These are phyloP conservation scores for Pseudogymnoascus verrucosus DNA, from an alignment of 2,329 filamentous ascomycete species.

Conservation along the genomic window DNA sequence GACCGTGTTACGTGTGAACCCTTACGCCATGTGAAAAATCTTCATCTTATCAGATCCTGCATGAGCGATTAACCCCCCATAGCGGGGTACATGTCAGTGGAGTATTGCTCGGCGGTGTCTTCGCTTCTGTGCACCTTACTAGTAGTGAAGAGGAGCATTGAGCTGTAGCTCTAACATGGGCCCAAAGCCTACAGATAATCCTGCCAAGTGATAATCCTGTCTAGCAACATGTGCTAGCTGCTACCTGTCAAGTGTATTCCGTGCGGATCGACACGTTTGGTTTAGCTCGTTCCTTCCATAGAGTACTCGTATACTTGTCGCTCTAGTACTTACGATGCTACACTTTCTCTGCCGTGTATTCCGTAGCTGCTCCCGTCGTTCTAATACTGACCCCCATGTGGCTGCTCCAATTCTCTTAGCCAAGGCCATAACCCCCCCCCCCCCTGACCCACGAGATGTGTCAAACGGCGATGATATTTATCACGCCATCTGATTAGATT, in stretches of 20 bases:
- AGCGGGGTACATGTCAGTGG: background rate
- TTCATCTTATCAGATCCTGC: conserved; percentile 7
- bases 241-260: background rate
- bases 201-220: background rate
- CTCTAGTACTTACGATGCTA: background rate
- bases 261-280: background rate
- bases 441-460: background rate
- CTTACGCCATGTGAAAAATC: conserved; percentile 1
- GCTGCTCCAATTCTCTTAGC: background rate
- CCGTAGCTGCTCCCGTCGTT: background rate
- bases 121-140: background rate
- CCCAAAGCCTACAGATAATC: background rate
- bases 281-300: background rate
- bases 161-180: background rate
- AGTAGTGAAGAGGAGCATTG: background rate
- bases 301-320: background rate
- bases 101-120: background rate
- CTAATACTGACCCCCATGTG: background rate
- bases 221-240: background rate
- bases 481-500: conserved; percentile 6
- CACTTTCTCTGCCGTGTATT: background rate
- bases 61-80: background rate
- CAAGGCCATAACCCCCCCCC: background rate
- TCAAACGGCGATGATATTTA: background rate
- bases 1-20: background rate